A percentile compares a stretch with the other conserved stretches of the same genome.
Evolutionary conservation across 345 rosid genomes (phyloP).

Genomic region (Eucalyptus leucophloia): DNA sequence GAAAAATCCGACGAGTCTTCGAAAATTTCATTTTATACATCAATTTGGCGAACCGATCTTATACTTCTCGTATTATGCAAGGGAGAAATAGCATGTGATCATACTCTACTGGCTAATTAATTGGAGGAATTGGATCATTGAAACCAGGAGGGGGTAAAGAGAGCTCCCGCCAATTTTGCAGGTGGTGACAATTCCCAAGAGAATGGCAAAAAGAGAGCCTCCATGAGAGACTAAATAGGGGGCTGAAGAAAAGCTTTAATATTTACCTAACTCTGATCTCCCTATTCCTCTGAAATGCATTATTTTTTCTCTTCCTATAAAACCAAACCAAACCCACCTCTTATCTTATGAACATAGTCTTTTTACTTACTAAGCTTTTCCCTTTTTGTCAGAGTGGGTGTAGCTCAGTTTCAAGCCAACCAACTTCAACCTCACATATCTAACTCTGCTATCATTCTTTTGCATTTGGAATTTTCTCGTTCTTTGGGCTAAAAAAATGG

Average conservation of each 20-base stretch:
- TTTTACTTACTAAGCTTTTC: conserved; percentile 39
- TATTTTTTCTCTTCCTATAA: conserved; percentile 8
- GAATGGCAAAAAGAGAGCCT: conserved; percentile 31
- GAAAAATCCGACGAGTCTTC: neutral
- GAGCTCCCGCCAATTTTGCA: conserved; percentile 18
- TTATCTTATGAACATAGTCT: conserved; percentile 13
- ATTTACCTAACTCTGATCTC: conserved; percentile 23
- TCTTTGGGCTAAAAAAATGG: conserved; percentile 35
- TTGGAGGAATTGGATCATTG: neutral
- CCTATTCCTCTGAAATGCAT: neutral
- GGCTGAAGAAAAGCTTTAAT: neutral
- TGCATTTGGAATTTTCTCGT: conserved; percentile 5
- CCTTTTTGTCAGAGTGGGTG: neutral
- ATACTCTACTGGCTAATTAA: neutral
- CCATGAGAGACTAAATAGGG: neutral
- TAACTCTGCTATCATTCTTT: conserved; percentile 2
- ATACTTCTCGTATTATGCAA: neutral
- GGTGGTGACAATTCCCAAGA: neutral
- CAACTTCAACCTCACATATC: conserved; percentile 26
- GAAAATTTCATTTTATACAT: neutral
- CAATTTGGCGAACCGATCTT: neutral
- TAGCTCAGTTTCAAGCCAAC: conserved; percentile 29
- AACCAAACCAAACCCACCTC: conserved; percentile 30
- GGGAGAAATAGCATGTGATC: neutral
- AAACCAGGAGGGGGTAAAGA: conserved; percentile 2